Conservation (phyloP, 169 alveolate species). For the Plasmodium reichenowi region DNA sequence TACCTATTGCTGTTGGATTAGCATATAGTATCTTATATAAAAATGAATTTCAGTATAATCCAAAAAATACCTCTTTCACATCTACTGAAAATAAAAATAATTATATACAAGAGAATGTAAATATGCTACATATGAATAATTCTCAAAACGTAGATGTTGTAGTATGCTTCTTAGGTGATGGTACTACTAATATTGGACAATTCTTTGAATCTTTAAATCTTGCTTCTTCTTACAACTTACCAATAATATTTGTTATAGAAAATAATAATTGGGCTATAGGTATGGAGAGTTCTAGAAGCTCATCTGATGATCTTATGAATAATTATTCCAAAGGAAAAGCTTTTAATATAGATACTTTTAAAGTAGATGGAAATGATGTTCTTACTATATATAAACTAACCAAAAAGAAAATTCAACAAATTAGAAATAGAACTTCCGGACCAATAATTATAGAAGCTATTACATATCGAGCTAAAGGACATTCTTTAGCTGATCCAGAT, state of each 20-base stretch:
- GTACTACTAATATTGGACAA: conserved; percentile 93
- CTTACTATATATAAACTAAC: conserved; percentile 78
- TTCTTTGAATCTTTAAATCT: conserved; percentile 91
- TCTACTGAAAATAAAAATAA: not conserved
- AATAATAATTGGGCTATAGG: conserved; percentile 90
- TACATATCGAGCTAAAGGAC: conserved; percentile 84
- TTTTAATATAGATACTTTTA: conserved; percentile 80
- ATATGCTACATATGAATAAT: not conserved
- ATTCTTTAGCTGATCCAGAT: conserved; percentile 86
- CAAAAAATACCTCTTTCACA: not conserved
- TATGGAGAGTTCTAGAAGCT: conserved; percentile 82
- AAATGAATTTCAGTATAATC: conserved; percentile 31
- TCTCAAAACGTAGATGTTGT: conserved; percentile 79
- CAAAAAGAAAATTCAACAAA: conserved; percentile 79
- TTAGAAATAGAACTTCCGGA: conserved; percentile 81
- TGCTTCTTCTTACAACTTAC: conserved; percentile 91
- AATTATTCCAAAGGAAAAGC: conserved; percentile 78
- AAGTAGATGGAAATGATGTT: conserved; percentile 86
- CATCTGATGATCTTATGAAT: conserved; percentile 74
- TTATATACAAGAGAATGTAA: not conserved
- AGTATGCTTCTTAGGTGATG: conserved; percentile 92
- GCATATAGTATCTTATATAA: conserved; percentile 81
- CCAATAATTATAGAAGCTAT: conserved; percentile 85
- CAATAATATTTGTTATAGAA: conserved; percentile 89
- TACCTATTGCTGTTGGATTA: conserved; percentile 83